Base-by-base conservation (phyloP, 1,284 basidiomycete species). In the Naganishia cerealis region DNA sequence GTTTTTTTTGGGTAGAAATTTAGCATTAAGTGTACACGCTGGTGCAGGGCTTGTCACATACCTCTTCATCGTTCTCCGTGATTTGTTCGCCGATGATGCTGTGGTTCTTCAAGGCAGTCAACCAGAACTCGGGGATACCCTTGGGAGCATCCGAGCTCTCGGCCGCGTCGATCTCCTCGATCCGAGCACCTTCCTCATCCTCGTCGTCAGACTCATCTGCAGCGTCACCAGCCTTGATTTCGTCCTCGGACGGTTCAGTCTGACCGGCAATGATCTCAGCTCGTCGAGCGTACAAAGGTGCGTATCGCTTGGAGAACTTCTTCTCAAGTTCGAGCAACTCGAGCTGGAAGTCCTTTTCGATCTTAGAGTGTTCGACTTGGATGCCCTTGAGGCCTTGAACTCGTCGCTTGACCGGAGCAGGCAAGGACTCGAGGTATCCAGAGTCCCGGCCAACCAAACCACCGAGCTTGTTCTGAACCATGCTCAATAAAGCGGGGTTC, bases 311-410 rank as follows among this genome's bases (percentile, higher is more conserved):
- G 65, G 93, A 87, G 82, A 94, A 98, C 91, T 96, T 96, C 85
- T 94, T 94, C 85, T 99, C 94, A 68, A 99, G 86, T 82, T 95
- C 93, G 68, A 97, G 86, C 77, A 94, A 92, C 82, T 98, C 95
- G 77, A 89, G 87, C 83, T 98, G 97, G 86, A 95, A 96, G 84
- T 94, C 87, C 77, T 90, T 90, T 81, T 97, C 92, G 67, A 98
- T 86, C 79, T 94, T 91, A 75, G 88, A 88, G 82, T 97, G 93
- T 83, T 94, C 90, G 73, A 88, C 88, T 82, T 98, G 94, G 54
- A 99, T 85, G 69, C 94, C 95, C 82, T 97, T 96, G 76, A 99
- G 85, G 48, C 89, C 95, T 82, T 95, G 91, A 76, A 98, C 84
- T 75, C 88, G 90, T 78, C 88, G 85, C 82, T 91, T 92, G 75